These are phyloP conservation scores for Venturiaceae sp. DNA, from an alignment of 2,329 filamentous ascomycete genomes.

Conservation along the genomic window DNA sequence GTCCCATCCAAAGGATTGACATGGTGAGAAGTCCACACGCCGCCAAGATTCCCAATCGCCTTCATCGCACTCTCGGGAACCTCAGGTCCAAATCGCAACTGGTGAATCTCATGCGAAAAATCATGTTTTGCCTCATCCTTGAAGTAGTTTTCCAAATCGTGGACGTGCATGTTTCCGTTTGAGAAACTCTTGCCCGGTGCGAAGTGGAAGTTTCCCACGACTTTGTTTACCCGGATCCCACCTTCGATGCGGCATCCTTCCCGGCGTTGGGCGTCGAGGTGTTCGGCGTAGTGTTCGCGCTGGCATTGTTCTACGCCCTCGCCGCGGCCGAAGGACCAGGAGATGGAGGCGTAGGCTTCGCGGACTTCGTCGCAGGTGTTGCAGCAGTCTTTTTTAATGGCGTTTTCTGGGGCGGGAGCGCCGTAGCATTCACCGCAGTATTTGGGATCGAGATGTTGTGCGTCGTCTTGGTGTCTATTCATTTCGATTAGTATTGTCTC, in stretches of 20 bases:
- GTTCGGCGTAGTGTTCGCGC: conserved; percentile 87
- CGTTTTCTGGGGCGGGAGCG: conserved; percentile 61
- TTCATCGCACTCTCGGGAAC: conserved; percentile 53
- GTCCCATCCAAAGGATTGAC: conserved; percentile 82
- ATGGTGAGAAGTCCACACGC: conserved; percentile 78
- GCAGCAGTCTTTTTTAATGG: conserved; percentile 79
- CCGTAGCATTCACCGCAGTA: conserved; percentile 96
- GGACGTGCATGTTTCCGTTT: conserved; percentile 93
- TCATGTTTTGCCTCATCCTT: conserved; percentile 66
- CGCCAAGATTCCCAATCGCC: conserved; percentile 47
- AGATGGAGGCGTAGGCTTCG: conserved; percentile 80
- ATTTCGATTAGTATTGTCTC: background rate
- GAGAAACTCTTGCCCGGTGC: conserved; percentile 93
- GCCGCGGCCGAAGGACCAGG: conserved; percentile 90
- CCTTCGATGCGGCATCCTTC: conserved; percentile 96
- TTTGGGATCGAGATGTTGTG: conserved; percentile 72
- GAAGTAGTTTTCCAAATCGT: conserved; percentile 95
- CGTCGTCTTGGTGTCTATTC: conserved; percentile 53
- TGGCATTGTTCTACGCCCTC: conserved; percentile 92
- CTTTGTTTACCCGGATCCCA: conserved; percentile 90
- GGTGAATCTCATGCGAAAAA: conserved; percentile 82
- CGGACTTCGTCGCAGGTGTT: conserved; percentile 95
- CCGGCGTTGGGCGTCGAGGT: conserved; percentile 73
- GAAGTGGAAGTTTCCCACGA: conserved; percentile 97
- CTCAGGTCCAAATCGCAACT: conserved; percentile 86